Evolutionary conservation across 2,329 filamentous ascomycete genomes (phyloP), one percentile per base, ranked within the genome.

Genomic region (Claviceps citrina): DNA sequence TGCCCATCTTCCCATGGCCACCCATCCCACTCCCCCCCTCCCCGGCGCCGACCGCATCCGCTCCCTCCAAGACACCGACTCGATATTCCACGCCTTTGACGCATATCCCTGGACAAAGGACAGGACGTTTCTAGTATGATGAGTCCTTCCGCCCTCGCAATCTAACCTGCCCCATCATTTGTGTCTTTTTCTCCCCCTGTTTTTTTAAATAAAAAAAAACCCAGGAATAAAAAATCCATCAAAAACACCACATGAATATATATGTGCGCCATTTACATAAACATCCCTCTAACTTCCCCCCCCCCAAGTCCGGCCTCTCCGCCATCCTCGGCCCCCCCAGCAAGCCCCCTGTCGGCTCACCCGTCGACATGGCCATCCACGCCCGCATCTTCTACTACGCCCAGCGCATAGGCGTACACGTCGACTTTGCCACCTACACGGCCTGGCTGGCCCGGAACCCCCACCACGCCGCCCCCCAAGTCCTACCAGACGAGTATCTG

Each of bases 371-470:
- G 45, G 74, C 74, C 24, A 63, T 77, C 41, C 73, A 78, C 47
- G 79, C 80, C 44, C 76, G 79, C 55, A 57, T 65, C 56, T 83
- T 80, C 61, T 84, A 81, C 60, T 81, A 76, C 54, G 58, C 65
- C 32, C 66, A 64, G 46, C 58, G 62, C 15, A 61, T 68, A 36
- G 64, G 63, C 43, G 61, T 67, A 32, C 54, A 67, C 15, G 70
- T 89, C 45, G 72, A 84, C 54, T 83, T 81, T 48, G 61, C 72
- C 39, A 61, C 62, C 38, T 91, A 87, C 62, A 78, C 78, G 53
- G 56, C 63, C 25, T 86, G 82, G 75, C 59, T 77, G 12, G 55
- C 55, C 18, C 38, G 44, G 16, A 49, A 61, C 36, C 54, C 58
- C 1, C 50, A 54, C 4, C 55, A 63, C 41, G 44, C 44, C 0